Conservation (phyloP, 2,329 filamentous ascomycete genomes). For the Alternaria brassicicola region DNA sequence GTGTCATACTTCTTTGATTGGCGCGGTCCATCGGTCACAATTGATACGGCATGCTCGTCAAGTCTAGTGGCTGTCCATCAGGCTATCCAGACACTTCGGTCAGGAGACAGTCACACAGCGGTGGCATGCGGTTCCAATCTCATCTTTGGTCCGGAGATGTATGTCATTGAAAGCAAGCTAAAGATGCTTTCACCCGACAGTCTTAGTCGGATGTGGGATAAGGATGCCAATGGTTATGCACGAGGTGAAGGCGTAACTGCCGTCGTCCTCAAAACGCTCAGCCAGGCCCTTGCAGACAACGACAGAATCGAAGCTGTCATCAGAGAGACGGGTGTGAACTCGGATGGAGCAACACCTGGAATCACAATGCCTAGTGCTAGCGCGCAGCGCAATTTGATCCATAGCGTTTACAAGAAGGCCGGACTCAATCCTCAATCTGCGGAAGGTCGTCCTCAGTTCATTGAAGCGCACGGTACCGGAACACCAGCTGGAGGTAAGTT, state of each 20-base stretch:
- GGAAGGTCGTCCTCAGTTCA: constrained; percentile 16
- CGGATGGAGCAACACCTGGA: constrained; percentile 49
- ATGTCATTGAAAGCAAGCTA: constrained; percentile 35
- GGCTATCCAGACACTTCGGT: constrained; percentile 19
- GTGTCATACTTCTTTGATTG: constrained; percentile 49
- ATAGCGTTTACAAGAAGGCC: constrained; percentile 45
- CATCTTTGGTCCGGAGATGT: constrained; percentile 13
- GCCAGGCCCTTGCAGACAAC: constrained; percentile 55
- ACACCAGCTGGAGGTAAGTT: constrained; percentile 44
- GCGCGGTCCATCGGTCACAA: constrained; percentile 44
- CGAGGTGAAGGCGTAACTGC: constrained; percentile 60
- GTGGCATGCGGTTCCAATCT: constrained; percentile 23
- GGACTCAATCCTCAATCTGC: constrained; percentile 38
- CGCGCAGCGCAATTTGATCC: constrained; percentile 47
- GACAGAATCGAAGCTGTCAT: constrained; percentile 54
- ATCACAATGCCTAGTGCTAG: constrained; percentile 53
- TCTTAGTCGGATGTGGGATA: constrained; percentile 40
- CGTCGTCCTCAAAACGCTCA: constrained; percentile 59
- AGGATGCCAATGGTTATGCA: constrained; percentile 56
- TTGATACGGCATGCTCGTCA: constrained; percentile 50
- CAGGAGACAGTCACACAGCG: constrained; percentile 21
- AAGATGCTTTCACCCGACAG: constrained; percentile 43
- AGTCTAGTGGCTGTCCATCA: constrained; percentile 40
- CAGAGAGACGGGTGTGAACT: constrained; percentile 44
- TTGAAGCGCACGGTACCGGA: constrained; percentile 38